A percentile compares a stretch with the other conserved stretches of the same genome.
phyloP scores from a whole-genome alignment of 495 filamentous ascomycete species.

The Podospora bellae-mahoneyi region DNA sequence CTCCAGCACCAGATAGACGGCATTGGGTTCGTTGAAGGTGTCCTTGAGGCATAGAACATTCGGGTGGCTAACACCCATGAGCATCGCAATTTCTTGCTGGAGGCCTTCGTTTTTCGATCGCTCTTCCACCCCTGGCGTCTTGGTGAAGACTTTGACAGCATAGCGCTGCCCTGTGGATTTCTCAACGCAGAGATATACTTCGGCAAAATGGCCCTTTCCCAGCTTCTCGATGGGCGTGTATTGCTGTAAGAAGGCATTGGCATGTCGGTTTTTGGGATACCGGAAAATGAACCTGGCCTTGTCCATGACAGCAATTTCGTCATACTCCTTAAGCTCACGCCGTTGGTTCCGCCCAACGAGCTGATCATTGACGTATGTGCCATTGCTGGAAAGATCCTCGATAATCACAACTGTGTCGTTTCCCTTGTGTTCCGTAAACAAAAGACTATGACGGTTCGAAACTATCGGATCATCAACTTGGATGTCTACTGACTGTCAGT shows the following conservation, averaged over 20 bases:
- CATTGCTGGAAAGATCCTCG: slow-evolving; percentile 93
- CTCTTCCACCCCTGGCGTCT: slow-evolving; percentile 71
- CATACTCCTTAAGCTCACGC: slow-evolving; percentile 79
- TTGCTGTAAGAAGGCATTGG: slow-evolving; percentile 78
- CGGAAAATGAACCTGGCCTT: slow-evolving; percentile 84
- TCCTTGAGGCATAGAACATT: slow-evolving; percentile 92
- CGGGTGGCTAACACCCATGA: slow-evolving; percentile 96
- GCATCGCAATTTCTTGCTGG: slow-evolving; percentile 91
- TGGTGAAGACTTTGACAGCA: slow-evolving; percentile 93
- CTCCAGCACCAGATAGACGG: slow-evolving; percentile 89
- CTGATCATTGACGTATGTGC: slow-evolving; percentile 91
- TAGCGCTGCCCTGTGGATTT: slow-evolving; percentile 76
- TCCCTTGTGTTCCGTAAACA: slow-evolving; percentile 83
- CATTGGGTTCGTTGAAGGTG: slow-evolving; percentile 87
- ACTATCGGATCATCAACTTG: slow-evolving; percentile 74
- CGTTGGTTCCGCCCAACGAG: slow-evolving; percentile 88
- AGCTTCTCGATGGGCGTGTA: slow-evolving; percentile 82
- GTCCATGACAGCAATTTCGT: slow-evolving; percentile 82
- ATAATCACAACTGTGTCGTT: slow-evolving; percentile 77
- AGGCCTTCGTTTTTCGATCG: slow-evolving; percentile 76
- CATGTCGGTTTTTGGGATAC: slow-evolving; percentile 72
- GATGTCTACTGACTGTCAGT: slow-evolving; percentile 57
- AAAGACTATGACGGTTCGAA: slow-evolving; percentile 91
- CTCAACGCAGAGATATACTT: slow-evolving; percentile 88
- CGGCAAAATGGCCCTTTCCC: slow-evolving; percentile 95